phyloP scores from a whole-genome alignment of 2,329 filamentous ascomycete species.

The Myriangium duriaei region DNA sequence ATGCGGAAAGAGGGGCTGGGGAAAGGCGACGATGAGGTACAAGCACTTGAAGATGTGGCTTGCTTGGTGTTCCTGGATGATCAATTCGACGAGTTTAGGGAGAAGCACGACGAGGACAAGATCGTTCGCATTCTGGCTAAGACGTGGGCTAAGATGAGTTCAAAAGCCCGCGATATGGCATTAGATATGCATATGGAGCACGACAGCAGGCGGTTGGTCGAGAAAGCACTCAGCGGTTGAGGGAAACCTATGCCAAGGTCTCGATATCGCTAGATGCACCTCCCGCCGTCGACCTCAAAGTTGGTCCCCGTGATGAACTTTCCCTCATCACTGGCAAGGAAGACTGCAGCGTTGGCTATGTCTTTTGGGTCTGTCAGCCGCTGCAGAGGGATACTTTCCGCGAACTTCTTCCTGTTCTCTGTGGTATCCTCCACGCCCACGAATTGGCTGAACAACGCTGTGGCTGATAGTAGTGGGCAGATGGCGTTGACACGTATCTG shows the following conservation, averaged over 20 bases:
- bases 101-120: conserved; percentile 63
- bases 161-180: conserved; percentile 50
- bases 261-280: conserved; percentile 25
- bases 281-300: conserved; percentile 50
- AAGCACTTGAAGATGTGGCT: conserved; percentile 72
- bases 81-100: conserved; percentile 71
- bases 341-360: conserved; percentile 58
- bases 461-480: conserved; percentile 54
- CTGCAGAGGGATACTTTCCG: conserved; percentile 43
- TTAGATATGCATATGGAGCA: conserved; percentile 53
- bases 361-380: conserved; percentile 48
- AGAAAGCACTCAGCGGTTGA: conserved; percentile 44
- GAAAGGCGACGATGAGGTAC: conserved; percentile 50
- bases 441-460: conserved; percentile 48
- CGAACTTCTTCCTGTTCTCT: conserved; percentile 45
- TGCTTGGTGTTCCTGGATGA: conserved; percentile 81
- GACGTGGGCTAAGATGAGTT: conserved; percentile 67
- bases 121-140: conserved; percentile 57
- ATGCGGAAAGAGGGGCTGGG: conserved; percentile 67
- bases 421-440: conserved; percentile 50
- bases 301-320: conserved; percentile 62
- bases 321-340: conserved; percentile 58
- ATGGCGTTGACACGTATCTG: conserved; percentile 60
- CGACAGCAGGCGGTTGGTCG: conserved; percentile 47
- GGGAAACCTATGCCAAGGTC: neutral